Evolutionary conservation across 331 rosid genomes (phyloP).

Genomic region (Spiraea crenata): DNA sequence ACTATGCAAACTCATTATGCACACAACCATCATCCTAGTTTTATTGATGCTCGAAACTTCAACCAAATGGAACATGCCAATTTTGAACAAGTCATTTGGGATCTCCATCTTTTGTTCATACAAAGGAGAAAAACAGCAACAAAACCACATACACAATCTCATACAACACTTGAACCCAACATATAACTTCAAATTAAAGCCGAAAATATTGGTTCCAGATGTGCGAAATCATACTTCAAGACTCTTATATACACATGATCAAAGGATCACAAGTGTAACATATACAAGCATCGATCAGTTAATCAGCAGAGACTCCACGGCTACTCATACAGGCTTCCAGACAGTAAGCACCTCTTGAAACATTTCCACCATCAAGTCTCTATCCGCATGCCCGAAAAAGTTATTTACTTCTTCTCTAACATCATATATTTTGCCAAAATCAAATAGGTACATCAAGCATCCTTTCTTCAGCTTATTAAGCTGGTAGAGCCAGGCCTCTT

Average conservation of each 20-base stretch:
- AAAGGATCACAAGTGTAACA: neutral
- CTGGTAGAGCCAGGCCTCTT: slow-evolving; percentile 77
- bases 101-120: too few relatives aligned
- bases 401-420: slow-evolving; percentile 51
- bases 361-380: slow-evolving; percentile 81
- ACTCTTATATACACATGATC: neutral
- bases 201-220: too few relatives aligned
- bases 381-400: slow-evolving; percentile 67
- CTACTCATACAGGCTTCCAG: slow-evolving; percentile 48
- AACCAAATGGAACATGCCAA: too few relatives aligned
- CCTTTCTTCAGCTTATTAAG: slow-evolving; percentile 79
- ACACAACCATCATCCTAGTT: too few relatives aligned
- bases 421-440: slow-evolving; percentile 82
- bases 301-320: neutral
- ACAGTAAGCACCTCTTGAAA: slow-evolving; percentile 76
- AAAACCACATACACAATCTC: neutral
- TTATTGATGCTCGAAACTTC: too few relatives aligned
- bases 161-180: neutral
- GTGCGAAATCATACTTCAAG: slow-evolving; percentile 7
- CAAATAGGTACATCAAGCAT: slow-evolving; percentile 66
- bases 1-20: too few relatives aligned
- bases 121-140: neutral
- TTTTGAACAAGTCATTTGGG: neutral
- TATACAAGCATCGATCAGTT: slow-evolving; percentile 20
- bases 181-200: neutral